A percentile compares a stretch with the other conserved stretches of the same genome.
phyloP scores from a whole-genome alignment of 805 yeast species.

The Ogataea methanolica region DNA sequence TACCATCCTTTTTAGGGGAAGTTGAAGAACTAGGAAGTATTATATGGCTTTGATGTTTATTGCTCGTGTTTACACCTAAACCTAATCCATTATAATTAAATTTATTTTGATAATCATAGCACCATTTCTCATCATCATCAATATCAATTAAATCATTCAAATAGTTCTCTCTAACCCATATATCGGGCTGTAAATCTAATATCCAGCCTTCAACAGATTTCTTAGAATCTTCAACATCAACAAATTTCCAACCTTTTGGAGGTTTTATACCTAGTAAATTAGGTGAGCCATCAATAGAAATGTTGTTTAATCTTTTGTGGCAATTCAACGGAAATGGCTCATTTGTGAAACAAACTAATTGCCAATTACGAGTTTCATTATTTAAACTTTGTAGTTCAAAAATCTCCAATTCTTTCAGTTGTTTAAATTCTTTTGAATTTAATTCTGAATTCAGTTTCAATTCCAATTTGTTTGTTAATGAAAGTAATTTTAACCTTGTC shows the following conservation, averaged over 20 bases:
- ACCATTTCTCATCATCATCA: constrained; percentile 82
- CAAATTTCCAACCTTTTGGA: constrained; percentile 57
- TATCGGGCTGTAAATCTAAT: constrained; percentile 56
- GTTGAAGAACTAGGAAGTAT: too few relatives aligned
- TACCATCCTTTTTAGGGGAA: constrained; percentile 5
- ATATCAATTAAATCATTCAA: constrained; percentile 49
- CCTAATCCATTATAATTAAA: constrained; percentile 22
- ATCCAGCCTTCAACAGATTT: constrained; percentile 46
- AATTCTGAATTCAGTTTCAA: constrained; percentile 34
- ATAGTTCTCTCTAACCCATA: constrained; percentile 56
- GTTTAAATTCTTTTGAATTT: constrained; percentile 33
- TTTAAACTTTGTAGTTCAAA: constrained; percentile 62
- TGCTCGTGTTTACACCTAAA: constrained; percentile 3
- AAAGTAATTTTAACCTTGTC: constrained; percentile 48
- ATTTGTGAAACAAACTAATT: constrained; percentile 50
- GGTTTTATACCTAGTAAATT: constrained; percentile 42
- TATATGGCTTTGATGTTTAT: too few relatives aligned
- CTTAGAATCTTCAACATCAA: constrained; percentile 12
- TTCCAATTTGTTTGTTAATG: constrained; percentile 48
- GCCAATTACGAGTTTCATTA: constrained; percentile 53
- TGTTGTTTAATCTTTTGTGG: constrained; percentile 29
- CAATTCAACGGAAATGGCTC: constrained; percentile 52
- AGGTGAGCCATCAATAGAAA: constrained; percentile 25
- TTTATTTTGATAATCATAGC: constrained; percentile 50
- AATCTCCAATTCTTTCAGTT: constrained; percentile 52